phyloP scores from a whole-genome alignment of 225 moss, liverwort and hornwort species.

The Physcomitrium patens region DNA sequence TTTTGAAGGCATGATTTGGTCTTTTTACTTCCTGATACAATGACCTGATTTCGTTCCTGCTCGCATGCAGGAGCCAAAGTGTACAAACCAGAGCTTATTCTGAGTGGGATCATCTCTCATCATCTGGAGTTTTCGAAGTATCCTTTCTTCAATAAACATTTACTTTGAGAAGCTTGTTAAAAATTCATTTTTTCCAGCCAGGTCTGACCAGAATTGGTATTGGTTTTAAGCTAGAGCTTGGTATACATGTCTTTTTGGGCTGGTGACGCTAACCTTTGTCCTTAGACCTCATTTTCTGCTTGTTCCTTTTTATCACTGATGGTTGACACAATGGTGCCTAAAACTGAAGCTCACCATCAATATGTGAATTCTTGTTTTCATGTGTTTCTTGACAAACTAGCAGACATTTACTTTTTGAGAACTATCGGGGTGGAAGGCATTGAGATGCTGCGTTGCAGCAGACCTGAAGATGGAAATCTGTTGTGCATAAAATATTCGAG shows the following conservation, averaged over 20 bases:
- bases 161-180: slow-evolving; percentile 12
- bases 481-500: slow-evolving; percentile 27
- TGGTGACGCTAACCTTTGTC: not conserved
- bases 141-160: slow-evolving; percentile 35
- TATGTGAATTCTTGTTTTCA: slow-evolving; percentile 4
- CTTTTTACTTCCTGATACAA: not conserved
- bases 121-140: slow-evolving; percentile 93
- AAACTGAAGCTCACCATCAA: not conserved
- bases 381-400: slow-evolving; percentile 41
- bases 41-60: slow-evolving; percentile 6
- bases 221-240: not conserved
- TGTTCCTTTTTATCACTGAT: not conserved
- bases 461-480: slow-evolving; percentile 31
- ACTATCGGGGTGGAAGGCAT: slow-evolving; percentile 42
- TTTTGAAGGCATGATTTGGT: not conserved
- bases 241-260: not conserved
- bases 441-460: slow-evolving; percentile 33
- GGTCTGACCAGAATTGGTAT: not conserved
- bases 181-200: slow-evolving; percentile 10
- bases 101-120: slow-evolving; percentile 79
- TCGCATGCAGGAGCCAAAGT: slow-evolving; percentile 84
- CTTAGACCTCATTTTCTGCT: not conserved
- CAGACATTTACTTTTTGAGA: slow-evolving; percentile 55
- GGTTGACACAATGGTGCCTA: slow-evolving; percentile 7
- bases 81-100: slow-evolving; percentile 84